phyloP scores from a whole-genome alignment of 1,284 basidiomycete genomes.

The Stereum hirsutum region DNA sequence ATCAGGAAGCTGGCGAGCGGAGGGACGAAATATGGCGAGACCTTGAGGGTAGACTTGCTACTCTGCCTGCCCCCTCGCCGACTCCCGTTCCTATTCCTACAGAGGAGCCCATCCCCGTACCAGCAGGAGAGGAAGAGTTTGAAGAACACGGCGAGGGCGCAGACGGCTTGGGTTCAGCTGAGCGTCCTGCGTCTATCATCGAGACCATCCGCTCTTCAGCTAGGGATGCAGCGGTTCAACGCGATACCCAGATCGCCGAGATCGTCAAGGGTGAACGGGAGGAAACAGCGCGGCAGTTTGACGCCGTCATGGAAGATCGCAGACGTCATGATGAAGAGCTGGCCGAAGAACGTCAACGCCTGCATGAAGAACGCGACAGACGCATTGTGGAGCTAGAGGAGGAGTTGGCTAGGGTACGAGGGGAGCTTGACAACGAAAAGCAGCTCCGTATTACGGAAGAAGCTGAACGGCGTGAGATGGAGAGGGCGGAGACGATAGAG shows the following conservation, averaged over 20 bases:
- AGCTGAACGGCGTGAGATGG: constrained; percentile 48
- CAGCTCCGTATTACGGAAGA: constrained; percentile 47
- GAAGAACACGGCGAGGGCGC: constrained; percentile 7
- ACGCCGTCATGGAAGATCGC: constrained; percentile 38
- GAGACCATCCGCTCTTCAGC: constrained; percentile 27
- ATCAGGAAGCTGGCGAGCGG: constrained; percentile 40
- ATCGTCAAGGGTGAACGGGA: constrained; percentile 52
- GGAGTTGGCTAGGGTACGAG: constrained; percentile 46
- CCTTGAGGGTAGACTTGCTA: constrained; percentile 24
- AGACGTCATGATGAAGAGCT: constrained; percentile 23
- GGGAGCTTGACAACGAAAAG: constrained; percentile 46
- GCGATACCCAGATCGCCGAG: constrained; percentile 47
- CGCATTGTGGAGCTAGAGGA: constrained; percentile 52
- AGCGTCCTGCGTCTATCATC: constrained; percentile 19
- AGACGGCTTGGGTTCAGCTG: no score
- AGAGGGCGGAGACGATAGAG: constrained; percentile 43
- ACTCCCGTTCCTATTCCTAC: background rate
- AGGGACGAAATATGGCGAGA: constrained; percentile 40
- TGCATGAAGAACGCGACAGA: constrained; percentile 41
- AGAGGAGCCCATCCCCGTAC: background rate
- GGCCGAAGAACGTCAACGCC: constrained; percentile 14
- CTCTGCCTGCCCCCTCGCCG: constrained; percentile 9
- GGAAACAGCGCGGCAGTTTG: constrained; percentile 42
- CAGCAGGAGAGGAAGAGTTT: constrained; percentile 1
- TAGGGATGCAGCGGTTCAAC: constrained; percentile 41